These are phyloP conservation scores for Zoysia matrella DNA, from an alignment of 202 grass and related monocot genomes.

Conservation along the genomic window DNA sequence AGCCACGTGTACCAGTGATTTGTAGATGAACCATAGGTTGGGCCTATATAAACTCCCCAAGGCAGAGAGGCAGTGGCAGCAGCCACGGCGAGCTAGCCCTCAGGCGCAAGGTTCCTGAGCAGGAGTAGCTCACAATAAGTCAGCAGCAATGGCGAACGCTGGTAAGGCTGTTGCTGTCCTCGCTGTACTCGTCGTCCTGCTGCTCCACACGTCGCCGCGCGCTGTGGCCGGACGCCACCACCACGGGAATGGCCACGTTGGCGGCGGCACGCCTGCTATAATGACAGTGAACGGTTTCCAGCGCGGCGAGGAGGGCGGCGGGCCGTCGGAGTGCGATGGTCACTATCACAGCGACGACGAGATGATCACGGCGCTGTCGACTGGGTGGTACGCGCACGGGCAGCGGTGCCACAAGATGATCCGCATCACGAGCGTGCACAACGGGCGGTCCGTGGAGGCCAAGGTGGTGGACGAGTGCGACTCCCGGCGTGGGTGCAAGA, in stretches of 20 bases:
- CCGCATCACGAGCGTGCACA: no score
- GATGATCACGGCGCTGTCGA: no score
- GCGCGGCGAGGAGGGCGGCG: no score
- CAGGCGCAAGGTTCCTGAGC: neutral
- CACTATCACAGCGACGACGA: no score
- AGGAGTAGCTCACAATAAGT: no score
- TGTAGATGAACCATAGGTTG: neutral
- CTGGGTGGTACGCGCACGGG: no score
- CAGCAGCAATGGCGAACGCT: neutral
- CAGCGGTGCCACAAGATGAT: no score
- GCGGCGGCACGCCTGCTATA: neutral
- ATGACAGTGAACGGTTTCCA: no score
- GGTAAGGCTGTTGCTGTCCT: neutral
- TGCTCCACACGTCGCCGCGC: neutral
- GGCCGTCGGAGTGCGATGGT: no score
- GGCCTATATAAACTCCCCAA: conserved; percentile 17
- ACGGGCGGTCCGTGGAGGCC: no score
- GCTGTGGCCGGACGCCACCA: neutral
- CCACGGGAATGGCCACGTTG: neutral
- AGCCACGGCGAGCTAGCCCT: neutral
- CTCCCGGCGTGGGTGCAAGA: no score
- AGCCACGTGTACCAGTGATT: neutral
- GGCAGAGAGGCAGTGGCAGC: neutral
- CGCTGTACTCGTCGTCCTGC: neutral
- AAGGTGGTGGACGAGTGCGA: no score